phyloP scores from a whole-genome alignment of 2,329 filamentous ascomycete genomes.

The Phyllosticta citrichinensis region DNA sequence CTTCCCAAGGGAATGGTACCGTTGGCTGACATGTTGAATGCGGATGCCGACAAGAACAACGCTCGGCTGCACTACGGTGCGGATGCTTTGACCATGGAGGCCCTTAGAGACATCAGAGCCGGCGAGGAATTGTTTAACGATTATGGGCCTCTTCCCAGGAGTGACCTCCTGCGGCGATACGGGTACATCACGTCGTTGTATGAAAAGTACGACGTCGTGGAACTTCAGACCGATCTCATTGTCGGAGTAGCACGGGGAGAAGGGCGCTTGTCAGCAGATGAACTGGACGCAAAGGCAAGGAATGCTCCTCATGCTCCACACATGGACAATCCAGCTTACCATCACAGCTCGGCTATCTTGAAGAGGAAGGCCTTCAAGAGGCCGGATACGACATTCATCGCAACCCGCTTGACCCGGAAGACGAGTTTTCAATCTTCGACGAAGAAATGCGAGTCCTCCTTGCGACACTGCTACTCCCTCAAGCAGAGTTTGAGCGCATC shows the following conservation, averaged over 20 bases:
- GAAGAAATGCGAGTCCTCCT: slow-evolving; percentile 35
- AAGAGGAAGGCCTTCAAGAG: slow-evolving; percentile 55
- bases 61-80: slow-evolving; percentile 53
- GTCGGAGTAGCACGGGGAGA: slow-evolving; percentile 35
- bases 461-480: slow-evolving; percentile 34
- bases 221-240: slow-evolving; percentile 57
- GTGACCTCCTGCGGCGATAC: slow-evolving; percentile 73
- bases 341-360: slow-evolving; percentile 43
- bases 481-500: slow-evolving; percentile 32
- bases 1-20: slow-evolving; percentile 75
- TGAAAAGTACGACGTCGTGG: slow-evolving; percentile 69
- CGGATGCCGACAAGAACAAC: slow-evolving; percentile 74
- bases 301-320: neutral
- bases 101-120: slow-evolving; percentile 55
- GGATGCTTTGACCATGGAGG: slow-evolving; percentile 56
- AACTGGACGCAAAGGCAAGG: slow-evolving; percentile 18
- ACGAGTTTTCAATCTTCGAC: slow-evolving; percentile 22
- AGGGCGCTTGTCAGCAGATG: slow-evolving; percentile 29
- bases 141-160: slow-evolving; percentile 74
- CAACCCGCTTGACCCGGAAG: slow-evolving; percentile 15
- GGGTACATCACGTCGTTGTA: slow-evolving; percentile 79
- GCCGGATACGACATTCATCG: slow-evolving; percentile 55
- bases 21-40: slow-evolving; percentile 81
- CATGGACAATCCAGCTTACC: neutral
- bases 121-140: slow-evolving; percentile 81